These are phyloP conservation scores for Aspergillus fructus DNA, from an alignment of 2,329 filamentous ascomycete species.

Conservation along the genomic window DNA sequence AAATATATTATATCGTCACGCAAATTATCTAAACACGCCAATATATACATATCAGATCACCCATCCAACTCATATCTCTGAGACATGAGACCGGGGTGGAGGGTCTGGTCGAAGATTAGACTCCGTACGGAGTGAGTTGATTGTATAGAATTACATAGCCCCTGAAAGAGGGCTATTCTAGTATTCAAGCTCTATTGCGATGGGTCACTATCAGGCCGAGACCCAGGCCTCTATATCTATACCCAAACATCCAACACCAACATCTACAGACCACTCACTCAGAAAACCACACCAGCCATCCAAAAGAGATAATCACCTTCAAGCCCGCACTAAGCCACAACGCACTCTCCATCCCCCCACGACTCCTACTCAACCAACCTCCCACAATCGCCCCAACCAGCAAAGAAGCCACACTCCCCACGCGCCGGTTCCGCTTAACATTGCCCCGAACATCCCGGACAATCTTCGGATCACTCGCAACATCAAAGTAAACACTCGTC, in stretches of 20 bases:
- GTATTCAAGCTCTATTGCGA: no score
- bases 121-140: no score
- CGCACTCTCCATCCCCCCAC: constrained; percentile 43
- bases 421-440: constrained; percentile 38
- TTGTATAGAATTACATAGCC: no score
- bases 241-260: neutral
- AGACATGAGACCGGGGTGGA: no score
- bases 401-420: constrained; percentile 39
- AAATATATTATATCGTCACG: no score
- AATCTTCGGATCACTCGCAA: constrained; percentile 43
- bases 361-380: constrained; percentile 44
- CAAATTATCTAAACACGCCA: no score
- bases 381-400: constrained; percentile 43
- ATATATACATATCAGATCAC: no score
- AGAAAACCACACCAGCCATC: constrained; percentile 41
- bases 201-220: no score
- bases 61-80: no score
- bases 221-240: no score
- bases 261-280: neutral
- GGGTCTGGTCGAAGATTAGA: no score
- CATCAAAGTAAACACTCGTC: constrained; percentile 48
- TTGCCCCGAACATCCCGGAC: constrained; percentile 35
- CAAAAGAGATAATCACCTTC: constrained; percentile 38
- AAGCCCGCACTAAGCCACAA: constrained; percentile 44
- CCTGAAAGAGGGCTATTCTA: no score